Evolutionary conservation across 257 asterid genomes (phyloP).

Genomic region (Solanum tacnaense): DNA sequence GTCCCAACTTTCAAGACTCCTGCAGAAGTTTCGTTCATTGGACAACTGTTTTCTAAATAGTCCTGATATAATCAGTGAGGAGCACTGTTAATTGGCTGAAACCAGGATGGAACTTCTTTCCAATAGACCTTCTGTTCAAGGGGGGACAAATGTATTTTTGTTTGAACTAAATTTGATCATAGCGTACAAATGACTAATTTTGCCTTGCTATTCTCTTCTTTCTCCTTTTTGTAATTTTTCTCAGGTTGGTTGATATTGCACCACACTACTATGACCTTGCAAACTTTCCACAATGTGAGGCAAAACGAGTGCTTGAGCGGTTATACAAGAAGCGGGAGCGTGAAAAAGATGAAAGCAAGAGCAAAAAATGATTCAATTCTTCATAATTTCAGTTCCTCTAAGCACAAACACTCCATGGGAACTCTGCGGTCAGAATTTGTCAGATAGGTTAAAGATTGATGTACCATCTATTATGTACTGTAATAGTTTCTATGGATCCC

Average conservation of each 20-base stretch:
- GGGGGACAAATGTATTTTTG: neutral
- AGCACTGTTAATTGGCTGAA: neutral
- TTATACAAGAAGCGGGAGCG: conserved; percentile 68
- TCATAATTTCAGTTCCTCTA: neutral
- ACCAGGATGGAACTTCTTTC: neutral
- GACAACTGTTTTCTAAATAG: neutral
- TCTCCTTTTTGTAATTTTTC: neutral
- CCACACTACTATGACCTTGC: conserved; percentile 81
- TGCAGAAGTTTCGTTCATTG: neutral
- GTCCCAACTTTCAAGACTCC: neutral
- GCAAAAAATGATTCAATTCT: conserved; percentile 26
- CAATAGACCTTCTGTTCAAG: neutral
- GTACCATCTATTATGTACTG: neutral
- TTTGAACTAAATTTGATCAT: neutral
- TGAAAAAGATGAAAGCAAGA: conserved; percentile 46
- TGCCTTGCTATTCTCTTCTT: neutral
- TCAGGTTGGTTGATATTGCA: conserved; percentile 87
- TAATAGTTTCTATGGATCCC: neutral
- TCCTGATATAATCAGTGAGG: neutral
- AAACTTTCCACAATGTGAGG: conserved; percentile 90
- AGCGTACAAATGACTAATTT: neutral
- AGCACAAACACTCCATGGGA: neutral
- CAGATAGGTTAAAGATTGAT: neutral
- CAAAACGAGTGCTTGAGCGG: conserved; percentile 70
- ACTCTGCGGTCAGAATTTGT: neutral